A percentile compares a stretch with the other conserved stretches of the same genome.
Conservation (phyloP, 106 monocot genomes). For the Acanthochlamys bracteata region DNA sequence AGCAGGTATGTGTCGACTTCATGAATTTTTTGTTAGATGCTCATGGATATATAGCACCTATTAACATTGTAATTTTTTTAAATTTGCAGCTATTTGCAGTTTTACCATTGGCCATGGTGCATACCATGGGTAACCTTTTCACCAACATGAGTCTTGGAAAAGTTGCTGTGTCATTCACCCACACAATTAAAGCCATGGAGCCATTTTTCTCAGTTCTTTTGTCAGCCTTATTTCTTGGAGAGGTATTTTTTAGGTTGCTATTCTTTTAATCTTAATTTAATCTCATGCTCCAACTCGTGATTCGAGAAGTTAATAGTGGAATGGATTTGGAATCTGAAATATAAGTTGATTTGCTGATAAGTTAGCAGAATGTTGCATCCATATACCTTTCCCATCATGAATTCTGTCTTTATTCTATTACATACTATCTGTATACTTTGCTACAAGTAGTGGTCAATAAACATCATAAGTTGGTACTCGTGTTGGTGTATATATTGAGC, state of each 20-base stretch:
- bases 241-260: conserved; percentile 25
- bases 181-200: conserved; percentile 81
- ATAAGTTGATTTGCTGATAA: no score
- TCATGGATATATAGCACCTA: background rate
- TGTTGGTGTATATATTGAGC: no score
- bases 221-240: conserved; percentile 68
- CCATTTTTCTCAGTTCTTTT: conserved; percentile 75
- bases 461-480: no score
- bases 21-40: background rate
- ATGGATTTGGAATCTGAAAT: no score
- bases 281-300: background rate
- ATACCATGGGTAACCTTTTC: conserved; percentile 77
- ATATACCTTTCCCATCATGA: no score
- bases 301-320: no score
- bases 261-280: background rate
- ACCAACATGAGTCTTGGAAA: conserved; percentile 79
- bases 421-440: no score
- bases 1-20: background rate
- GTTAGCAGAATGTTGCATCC: no score
- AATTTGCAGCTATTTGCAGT: conserved; percentile 51
- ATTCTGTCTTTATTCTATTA: no score
- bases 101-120: conserved; percentile 62
- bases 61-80: background rate
- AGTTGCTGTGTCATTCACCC: conserved; percentile 73
- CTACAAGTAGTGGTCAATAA: no score